A percentile compares a stretch with the other conserved stretches of the same genome.
Evolutionary conservation across 257 asterid genomes (phyloP).

Genomic region (Primulina eburnea): DNA sequence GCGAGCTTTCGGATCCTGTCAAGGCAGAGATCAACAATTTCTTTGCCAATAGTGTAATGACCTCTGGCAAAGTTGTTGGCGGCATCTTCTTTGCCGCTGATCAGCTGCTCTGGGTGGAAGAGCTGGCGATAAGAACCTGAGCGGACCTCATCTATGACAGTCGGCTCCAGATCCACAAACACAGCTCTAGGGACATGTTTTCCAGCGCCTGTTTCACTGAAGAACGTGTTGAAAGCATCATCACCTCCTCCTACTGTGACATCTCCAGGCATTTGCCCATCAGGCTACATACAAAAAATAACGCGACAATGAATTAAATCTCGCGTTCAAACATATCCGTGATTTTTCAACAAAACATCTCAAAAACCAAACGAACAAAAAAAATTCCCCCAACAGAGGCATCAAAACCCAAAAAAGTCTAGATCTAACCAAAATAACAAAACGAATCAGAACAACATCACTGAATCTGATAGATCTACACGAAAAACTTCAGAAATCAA

Average conservation of each 20-base stretch:
- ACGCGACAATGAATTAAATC: background rate
- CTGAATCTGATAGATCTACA: slow-evolving; percentile 17
- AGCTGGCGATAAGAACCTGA: slow-evolving; percentile 59
- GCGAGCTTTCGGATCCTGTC: slow-evolving; percentile 59
- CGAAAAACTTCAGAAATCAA: background rate
- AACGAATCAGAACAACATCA: background rate
- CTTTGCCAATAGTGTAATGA: slow-evolving; percentile 60
- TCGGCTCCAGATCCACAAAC: slow-evolving; percentile 56
- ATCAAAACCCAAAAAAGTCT: background rate
- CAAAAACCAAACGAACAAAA: background rate
- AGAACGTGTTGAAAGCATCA: slow-evolving; percentile 60
- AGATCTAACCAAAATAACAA: slow-evolving; percentile 6
- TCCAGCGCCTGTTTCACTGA: slow-evolving; percentile 60
- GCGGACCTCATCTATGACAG: slow-evolving; percentile 58
- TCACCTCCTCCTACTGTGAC: slow-evolving; percentile 52
- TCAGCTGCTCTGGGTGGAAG: slow-evolving; percentile 57
- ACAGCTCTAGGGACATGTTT: slow-evolving; percentile 59
- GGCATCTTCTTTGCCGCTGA: slow-evolving; percentile 58
- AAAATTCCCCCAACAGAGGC: background rate
- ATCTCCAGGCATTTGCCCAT: slow-evolving; percentile 67
- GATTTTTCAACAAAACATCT: background rate
- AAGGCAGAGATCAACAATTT: slow-evolving; percentile 54
- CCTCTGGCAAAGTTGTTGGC: slow-evolving; percentile 65
- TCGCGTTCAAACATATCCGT: background rate
- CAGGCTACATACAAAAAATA: slow-evolving; percentile 36